These are phyloP conservation scores for Zasmidium citrigriseum DNA, from an alignment of 2,329 filamentous ascomycete species.

Conservation along the genomic window DNA sequence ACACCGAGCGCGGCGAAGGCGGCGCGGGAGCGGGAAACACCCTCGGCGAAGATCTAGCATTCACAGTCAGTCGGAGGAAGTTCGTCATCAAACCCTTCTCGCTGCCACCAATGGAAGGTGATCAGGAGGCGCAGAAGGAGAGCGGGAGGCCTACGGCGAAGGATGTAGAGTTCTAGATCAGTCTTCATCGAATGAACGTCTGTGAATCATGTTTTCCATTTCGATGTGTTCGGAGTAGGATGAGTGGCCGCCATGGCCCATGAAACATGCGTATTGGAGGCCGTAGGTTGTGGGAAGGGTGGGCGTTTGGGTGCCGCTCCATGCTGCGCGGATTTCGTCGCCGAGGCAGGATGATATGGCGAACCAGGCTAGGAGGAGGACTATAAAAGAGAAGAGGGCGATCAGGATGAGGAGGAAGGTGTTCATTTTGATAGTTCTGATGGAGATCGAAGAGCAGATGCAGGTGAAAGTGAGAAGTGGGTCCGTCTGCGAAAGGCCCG, in stretches of 20 bases:
- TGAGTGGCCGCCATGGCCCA: constrained; percentile 54
- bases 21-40: constrained; percentile 62
- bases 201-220: constrained; percentile 60
- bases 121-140: constrained; percentile 61
- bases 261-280: constrained; percentile 56
- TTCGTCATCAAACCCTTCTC: constrained; percentile 87
- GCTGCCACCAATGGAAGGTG: constrained; percentile 81
- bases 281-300: constrained; percentile 51
- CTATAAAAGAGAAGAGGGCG: constrained; percentile 24
- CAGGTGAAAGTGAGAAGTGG: no score
- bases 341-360: constrained; percentile 59
- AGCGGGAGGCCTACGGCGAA: constrained; percentile 58
- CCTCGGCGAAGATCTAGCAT: constrained; percentile 82
- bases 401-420: constrained; percentile 23
- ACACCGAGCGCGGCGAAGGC: constrained; percentile 85
- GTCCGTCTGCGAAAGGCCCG: no score
- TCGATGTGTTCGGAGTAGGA: constrained; percentile 64
- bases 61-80: constrained; percentile 80
- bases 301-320: constrained; percentile 40
- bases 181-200: constrained; percentile 12
- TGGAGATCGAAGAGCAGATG: not conserved
- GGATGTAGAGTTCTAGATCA: constrained; percentile 70
- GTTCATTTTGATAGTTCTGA: not conserved
- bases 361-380: constrained; percentile 47
- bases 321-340: constrained; percentile 50